Evolutionary conservation across 1,284 basidiomycete genomes (phyloP), one percentile per base, ranked within the genome.

Genomic region (Cryptococcus hybrid): DNA sequence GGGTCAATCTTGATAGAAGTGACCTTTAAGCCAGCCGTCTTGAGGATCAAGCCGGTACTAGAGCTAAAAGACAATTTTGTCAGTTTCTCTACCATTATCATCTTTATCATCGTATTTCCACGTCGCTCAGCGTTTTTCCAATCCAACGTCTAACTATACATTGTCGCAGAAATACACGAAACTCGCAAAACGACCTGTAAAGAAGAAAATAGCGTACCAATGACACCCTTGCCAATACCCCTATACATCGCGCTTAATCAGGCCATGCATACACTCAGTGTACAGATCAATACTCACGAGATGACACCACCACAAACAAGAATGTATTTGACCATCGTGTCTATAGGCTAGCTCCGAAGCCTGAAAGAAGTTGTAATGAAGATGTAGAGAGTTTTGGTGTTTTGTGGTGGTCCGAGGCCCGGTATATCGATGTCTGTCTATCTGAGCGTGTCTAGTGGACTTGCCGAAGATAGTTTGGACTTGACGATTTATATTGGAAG

Each of bases 1-100:
- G 95, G 95, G 78, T 99, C 95, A 69, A 99, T 98, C 82, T 99
- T 99, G 83, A 99, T 98, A 34, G 96, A 90, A 2, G 96, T 99
- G 71, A 98, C 95, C 79, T 93, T 95, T 64, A 96, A 83, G 47
- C 95, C 95, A 38, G 88, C 86, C 50, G 92, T 98, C 82, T 98
- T 98, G 76, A 99, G 84, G 54, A 99, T 84, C 52, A 99, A 83
- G 63, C 95, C 95, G 13, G 96, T 98, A 60, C 94, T 98, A 45
- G 95, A 68, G 95, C 94, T 93, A 59, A 44, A 37, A 24, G 5
- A 12, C 37, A 38, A 9, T n/a, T 55, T 44, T 34, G 38, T 37
- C 12, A 53, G 37, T 38, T 6, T 13, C 51, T 7, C 11, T 51
- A 12, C 5, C 7, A 8, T 30, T 24, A 4, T 3, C 30, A 30